phyloP scores from a whole-genome alignment of 2,329 filamentous ascomycete species.

The Parascedosporium putredinis region DNA sequence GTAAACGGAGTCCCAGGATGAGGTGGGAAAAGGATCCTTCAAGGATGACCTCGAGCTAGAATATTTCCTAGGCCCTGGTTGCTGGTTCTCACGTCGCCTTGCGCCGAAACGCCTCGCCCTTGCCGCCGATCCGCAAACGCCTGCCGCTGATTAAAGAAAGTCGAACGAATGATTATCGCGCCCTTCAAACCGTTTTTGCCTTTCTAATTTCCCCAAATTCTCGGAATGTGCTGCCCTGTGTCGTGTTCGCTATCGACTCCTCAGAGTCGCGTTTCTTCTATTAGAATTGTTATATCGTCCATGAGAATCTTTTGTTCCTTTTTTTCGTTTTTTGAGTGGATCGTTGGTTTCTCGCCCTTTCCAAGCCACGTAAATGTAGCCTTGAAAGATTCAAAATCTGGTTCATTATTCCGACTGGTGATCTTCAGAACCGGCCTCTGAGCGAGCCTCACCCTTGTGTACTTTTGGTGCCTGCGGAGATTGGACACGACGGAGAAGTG shows the following conservation, averaged over 20 bases:
- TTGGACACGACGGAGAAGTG: slow-evolving; percentile 98
- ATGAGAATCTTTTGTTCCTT: too few relatives aligned
- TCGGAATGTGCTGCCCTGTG: too few relatives aligned
- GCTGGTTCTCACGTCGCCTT: neutral
- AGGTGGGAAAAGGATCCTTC: too few relatives aligned
- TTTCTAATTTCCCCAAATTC: too few relatives aligned
- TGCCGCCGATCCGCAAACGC: neutral
- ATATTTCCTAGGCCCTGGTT: neutral
- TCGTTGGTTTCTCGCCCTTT: too few relatives aligned
- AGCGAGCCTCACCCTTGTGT: slow-evolving; percentile 66
- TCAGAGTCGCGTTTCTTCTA: too few relatives aligned
- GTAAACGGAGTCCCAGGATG: too few relatives aligned
- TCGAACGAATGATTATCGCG: neutral
- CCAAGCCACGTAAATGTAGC: neutral
- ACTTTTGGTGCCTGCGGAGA: slow-evolving; percentile 85
- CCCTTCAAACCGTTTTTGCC: neutral
- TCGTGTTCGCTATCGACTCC: too few relatives aligned
- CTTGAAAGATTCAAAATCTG: neutral
- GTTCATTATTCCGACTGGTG: slow-evolving; percentile 44
- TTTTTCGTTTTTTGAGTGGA: too few relatives aligned
- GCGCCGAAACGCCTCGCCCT: neutral
- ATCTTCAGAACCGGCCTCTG: slow-evolving; percentile 53
- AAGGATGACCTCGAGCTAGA: too few relatives aligned
- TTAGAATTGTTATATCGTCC: too few relatives aligned
- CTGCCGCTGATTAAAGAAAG: neutral